Evolutionary conservation across 139 green algal genomes (phyloP), one percentile per base, ranked within the genome.

Genomic region (Penium margaritaceum): DNA sequence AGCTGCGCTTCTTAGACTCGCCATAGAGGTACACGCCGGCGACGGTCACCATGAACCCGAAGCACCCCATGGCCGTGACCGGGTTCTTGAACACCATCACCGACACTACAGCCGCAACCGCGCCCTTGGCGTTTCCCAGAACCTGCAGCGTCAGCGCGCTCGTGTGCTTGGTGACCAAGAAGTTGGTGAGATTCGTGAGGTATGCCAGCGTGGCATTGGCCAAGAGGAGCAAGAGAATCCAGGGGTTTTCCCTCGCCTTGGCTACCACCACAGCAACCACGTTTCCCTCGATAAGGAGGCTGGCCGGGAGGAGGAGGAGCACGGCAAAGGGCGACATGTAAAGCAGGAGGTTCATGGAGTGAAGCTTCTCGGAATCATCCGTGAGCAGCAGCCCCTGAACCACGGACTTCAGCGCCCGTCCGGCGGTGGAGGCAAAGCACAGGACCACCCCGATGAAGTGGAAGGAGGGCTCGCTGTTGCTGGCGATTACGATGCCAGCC

Each of bases 121-220:
- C 90, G 3, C 91, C 90, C 85, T 97, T 97, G 58, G 86, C 88
- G 74, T 96, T 96, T 55, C 92, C 92, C 30, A 97, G 86, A 44
- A 74, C 61, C 85, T 96, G 91, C 35, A 96, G 84, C 7, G 92
- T 97, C 9, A 97, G 85, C 3, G 92, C 87, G 53, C 78, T 90
- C 5, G 92, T 97, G 84, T 92, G 87, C 79, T 93, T 95, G 15
- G 92, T 97, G 24, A 97, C 91, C 70, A 97, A 65, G 80, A 97
- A 96, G 84, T 97, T 97, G 33, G 86, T 91, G 24, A 97, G 85
- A 85, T 97, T 97, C 63, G 94, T 88, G 51, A 91, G 88, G 83
- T 94, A 97, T 1, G 92, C 91, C 6, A 96, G 74, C n/a, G 81
- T 77, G 43, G 79, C 86, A 80, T 97, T 97, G 55, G 83, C 36